These are phyloP conservation scores for Mycena latifolia DNA, from an alignment of 768 basidiomycete genomes.

Conservation along the genomic window DNA sequence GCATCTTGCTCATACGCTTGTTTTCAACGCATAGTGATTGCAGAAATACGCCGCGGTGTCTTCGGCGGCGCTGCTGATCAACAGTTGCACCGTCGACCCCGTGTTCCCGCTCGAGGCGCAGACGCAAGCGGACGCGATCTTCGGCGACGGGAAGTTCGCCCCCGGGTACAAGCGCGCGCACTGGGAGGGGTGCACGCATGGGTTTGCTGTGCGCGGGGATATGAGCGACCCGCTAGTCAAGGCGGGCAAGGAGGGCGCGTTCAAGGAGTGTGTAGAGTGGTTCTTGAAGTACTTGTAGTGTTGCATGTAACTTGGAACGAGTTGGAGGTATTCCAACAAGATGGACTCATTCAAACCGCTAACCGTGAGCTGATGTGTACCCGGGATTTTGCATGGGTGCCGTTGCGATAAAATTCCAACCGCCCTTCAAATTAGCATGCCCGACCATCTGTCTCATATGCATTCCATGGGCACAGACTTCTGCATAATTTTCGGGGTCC, in stretches of 20 bases:
- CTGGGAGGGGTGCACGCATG: constrained; percentile 10
- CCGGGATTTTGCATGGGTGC: too few species aligned
- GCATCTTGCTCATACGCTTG: too few species aligned
- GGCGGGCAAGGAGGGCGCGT: constrained; percentile 12
- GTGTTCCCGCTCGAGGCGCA: constrained; percentile 13
- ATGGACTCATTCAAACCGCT: too few species aligned
- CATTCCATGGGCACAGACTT: too few species aligned
- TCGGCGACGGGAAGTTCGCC: constrained; percentile 15
- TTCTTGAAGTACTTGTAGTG: constrained; percentile 14
- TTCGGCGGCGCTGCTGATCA: constrained; percentile 15
- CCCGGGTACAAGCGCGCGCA: constrained; percentile 5
- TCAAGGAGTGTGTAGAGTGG: constrained; percentile 14
- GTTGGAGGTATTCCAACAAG: too few species aligned
- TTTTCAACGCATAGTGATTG: neutral
- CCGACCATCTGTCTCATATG: too few species aligned
- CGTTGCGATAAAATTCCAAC: too few species aligned
- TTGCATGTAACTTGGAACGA: too few species aligned
- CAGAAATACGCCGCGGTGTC: constrained; percentile 13
- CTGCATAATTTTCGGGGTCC: too few species aligned
- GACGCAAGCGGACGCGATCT: constrained; percentile 6
- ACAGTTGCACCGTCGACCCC: constrained; percentile 14
- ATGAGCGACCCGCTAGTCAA: constrained; percentile 17
- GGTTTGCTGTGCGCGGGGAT: constrained; percentile 1
- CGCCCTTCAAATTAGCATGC: too few species aligned
- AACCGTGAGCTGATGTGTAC: too few species aligned